Conservation (phyloP, 768 basidiomycete genomes). For the Pisolithus microcarpus region DNA sequence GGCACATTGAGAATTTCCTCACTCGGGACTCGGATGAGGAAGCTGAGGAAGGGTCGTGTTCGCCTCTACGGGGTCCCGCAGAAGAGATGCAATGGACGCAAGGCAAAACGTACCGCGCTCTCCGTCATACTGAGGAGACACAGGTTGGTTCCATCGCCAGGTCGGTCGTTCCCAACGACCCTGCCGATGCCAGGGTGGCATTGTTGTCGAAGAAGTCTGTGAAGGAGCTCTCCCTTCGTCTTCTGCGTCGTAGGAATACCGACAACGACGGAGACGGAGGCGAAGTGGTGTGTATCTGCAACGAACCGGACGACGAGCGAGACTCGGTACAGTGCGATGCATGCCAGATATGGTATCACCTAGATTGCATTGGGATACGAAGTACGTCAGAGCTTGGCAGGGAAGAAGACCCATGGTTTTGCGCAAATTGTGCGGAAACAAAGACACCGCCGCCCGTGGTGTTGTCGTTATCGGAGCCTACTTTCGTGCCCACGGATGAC, state of each 20-base stretch:
- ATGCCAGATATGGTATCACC: slow-evolving; percentile 78
- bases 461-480: slow-evolving; percentile 44
- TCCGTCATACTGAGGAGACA: slow-evolving; percentile 32
- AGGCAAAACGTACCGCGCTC: slow-evolving; percentile 56
- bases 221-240: slow-evolving; percentile 49
- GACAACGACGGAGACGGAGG: slow-evolving; percentile 39
- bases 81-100: slow-evolving; percentile 31
- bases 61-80: slow-evolving; percentile 4
- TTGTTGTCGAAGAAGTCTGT: slow-evolving; percentile 67
- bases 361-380: slow-evolving; percentile 69
- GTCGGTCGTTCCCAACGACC: slow-evolving; percentile 52
- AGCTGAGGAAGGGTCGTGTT: slow-evolving; percentile 19
- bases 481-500: slow-evolving; percentile 61
- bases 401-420: slow-evolving; percentile 77
- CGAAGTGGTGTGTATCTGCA: slow-evolving; percentile 58
- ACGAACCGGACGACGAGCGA: slow-evolving; percentile 61
- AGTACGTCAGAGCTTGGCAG: slow-evolving; percentile 57
- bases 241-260: slow-evolving; percentile 35
- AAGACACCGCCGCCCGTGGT: slow-evolving; percentile 34
- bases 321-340: slow-evolving; percentile 77
- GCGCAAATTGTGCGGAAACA: slow-evolving; percentile 48
- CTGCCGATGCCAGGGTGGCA: slow-evolving; percentile 69
- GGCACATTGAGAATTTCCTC: slow-evolving; percentile 63
- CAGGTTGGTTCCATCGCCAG: slow-evolving; percentile 7
- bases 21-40: slow-evolving; percentile 63